Evolutionary conservation across 306 rosid species (phyloP), one percentile per base, ranked within the genome.

Genomic region (Prunus salicina): DNA sequence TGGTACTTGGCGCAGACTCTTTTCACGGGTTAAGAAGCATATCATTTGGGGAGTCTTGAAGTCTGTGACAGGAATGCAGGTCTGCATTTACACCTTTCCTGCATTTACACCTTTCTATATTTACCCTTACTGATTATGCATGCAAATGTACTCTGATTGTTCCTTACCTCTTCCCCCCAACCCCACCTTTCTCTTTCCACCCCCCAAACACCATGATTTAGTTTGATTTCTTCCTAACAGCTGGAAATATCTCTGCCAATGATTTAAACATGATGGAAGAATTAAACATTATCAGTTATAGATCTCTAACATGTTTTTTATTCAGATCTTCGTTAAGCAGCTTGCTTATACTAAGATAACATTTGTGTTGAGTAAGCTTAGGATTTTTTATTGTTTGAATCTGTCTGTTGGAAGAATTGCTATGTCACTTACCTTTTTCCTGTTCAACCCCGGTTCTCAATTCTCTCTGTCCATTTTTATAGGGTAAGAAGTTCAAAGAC

Each of bases 21-120:
- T 96, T 86, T 92, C 99, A 11, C 93, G 93, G 77, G 98, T 96
- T 71, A 96, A 92, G 88, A 96, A 96, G 82, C 99, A 96, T 82
- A 89, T 96, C 78, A 96, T 96, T 67, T 96, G 99, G 99, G 98
- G 99, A 80, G 99, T 96, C 88, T 80, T 96, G 56, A 96, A 96
- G 88, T 96, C 99, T 57, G 99, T 96, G 63, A 96, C 99, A 5
- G 99, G 99, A 86, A 92, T 92, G 99, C 99, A 96, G 98, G 99
- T 91, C 78, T 76, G 73, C 75, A 71, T 41, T 53, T 69, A 32
- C 66, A 50, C 65, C 12, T n/a, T 20, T 30, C 2, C 78, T 76
- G 73, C 75, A 71, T 41, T 53, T 69, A 32, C 66, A 50, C 65
- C 12, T n/a, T 20, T 30, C 2, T n/a, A 50, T 10, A 49, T 38